Conservation (phyloP, 805 yeast species). For the Candida qinlingensis region DNA sequence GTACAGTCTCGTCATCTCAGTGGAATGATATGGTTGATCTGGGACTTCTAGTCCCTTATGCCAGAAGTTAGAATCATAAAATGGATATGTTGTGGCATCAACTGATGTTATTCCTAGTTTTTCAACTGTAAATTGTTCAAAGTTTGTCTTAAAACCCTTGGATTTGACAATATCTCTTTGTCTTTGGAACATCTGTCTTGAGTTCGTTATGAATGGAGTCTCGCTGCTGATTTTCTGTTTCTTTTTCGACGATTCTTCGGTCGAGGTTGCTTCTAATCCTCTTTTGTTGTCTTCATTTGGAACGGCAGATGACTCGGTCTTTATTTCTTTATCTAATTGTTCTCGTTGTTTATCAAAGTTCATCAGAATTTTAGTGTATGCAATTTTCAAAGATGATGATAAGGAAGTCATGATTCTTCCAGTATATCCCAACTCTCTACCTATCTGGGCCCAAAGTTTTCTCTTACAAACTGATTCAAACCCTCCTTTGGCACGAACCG, state of each 20-base stretch:
- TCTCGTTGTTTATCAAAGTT: conserved; percentile 19
- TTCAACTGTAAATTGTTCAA: conserved; percentile 43
- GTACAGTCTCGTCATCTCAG: conserved; percentile 44
- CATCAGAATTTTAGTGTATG: conserved; percentile 44
- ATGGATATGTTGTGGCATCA: conserved; percentile 31
- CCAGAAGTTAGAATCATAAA: conserved; percentile 43
- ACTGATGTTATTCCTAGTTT: conserved; percentile 33
- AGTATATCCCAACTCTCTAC: conserved; percentile 72
- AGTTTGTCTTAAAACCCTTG: conserved; percentile 48
- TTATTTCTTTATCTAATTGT: neutral
- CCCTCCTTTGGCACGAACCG: conserved; percentile 66
- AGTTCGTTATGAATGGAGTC: conserved; percentile 39
- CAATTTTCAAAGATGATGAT: conserved; percentile 58
- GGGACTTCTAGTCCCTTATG: conserved; percentile 31
- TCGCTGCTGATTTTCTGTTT: conserved; percentile 1
- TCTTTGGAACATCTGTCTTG: conserved; percentile 41
- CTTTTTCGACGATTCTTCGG: neutral
- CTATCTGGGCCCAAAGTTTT: conserved; percentile 79
- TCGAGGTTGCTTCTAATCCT: neutral
- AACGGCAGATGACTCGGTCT: neutral
- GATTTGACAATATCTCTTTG: conserved; percentile 38
- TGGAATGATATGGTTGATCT: conserved; percentile 34
- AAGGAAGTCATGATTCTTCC: conserved; percentile 69
- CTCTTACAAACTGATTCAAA: conserved; percentile 53
- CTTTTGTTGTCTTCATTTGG: conserved; percentile 13